Percentiles rank a stretch among this genome's conserved stretches.
Evolutionary conservation across 148 eudicot genomes (phyloP).

Genomic region (Agrostemma githago): DNA sequence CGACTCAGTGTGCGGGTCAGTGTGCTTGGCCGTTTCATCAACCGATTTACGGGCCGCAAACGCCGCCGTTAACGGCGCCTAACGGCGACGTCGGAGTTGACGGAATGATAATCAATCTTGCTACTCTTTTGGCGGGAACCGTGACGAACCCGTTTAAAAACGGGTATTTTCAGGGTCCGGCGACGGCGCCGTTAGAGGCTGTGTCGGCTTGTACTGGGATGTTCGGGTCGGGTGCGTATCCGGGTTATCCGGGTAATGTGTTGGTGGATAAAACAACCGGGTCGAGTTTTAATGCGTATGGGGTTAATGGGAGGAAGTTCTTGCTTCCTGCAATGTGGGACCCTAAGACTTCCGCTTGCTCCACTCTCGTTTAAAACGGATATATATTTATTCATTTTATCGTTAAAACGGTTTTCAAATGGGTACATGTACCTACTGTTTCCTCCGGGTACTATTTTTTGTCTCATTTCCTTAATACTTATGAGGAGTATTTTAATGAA

Average conservation of each 20-base stretch:
- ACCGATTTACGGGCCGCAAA: slow-evolving; percentile 55
- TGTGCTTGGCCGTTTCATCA: slow-evolving; percentile 62
- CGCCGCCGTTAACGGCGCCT: slow-evolving; percentile 41
- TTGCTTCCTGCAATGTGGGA: slow-evolving; percentile 68
- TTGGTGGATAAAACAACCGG: slow-evolving; percentile 42
- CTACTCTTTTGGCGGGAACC: slow-evolving; percentile 46
- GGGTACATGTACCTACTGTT: not conserved
- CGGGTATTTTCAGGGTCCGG: slow-evolving; percentile 57
- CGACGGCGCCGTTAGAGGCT: slow-evolving; percentile 47
- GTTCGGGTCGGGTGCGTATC: slow-evolving; percentile 53
- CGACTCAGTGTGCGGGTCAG: slow-evolving; percentile 49
- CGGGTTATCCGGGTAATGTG: slow-evolving; percentile 43
- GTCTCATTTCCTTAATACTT: no score
- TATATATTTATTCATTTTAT: no score
- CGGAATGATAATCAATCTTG: slow-evolving; percentile 56
- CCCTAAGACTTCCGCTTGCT: slow-evolving; percentile 38
- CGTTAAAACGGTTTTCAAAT: no score
- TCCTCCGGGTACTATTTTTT: no score
- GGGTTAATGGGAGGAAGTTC: slow-evolving; percentile 46
- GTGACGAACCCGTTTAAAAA: slow-evolving; percentile 52
- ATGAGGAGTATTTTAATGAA: no score
- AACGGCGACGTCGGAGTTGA: slow-evolving; percentile 63
- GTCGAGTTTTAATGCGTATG: slow-evolving; percentile 55
- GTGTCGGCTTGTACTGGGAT: slow-evolving; percentile 58
- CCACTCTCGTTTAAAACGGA: slow-evolving; percentile 29